Base-by-base conservation (phyloP, 2,329 filamentous ascomycete species). In the Macrophomina tecta region DNA sequence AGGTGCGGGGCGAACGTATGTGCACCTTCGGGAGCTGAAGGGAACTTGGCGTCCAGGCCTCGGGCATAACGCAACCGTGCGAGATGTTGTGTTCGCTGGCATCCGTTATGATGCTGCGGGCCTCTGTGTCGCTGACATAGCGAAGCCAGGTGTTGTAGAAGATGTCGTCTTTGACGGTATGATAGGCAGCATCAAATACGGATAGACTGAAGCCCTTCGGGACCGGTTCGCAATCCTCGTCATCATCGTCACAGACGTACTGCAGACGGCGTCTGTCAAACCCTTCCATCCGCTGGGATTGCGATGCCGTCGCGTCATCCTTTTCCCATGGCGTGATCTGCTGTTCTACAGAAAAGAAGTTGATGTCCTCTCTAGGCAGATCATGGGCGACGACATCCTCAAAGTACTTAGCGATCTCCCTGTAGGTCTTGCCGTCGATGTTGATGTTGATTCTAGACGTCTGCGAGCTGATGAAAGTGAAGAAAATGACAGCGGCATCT, bases 371-470 rank as follows among this genome's bases (percentile, higher is more conserved):
- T 30, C 51, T 52, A 16, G 46, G 23, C 16, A 49, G 18, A n/a
- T 66, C 55, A 28, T 61, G 36, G 5, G 38, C 28, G 36, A 60
- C 5, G n/a, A 51, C 56, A 11, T 42, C 42, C 6, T 40, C 34
- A 12, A 66, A 66, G 36, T 56, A 55, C 52, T 67, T 62, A 48
- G 65, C 58, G 16, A 63, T 46, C 4, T 30, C 46, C 48, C 18
- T 63, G 46, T 62, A 67, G 5, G 28, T 38, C 12, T 18, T 49
- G 32, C 48, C 30, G 16, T 88, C 87, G 40, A 91, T 82, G 73
- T 91, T 91, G 77, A 91, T 83, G 51, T 88, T 88, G 70, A 91
- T 90, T 67, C 88, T 85, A 67, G 89, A 88, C 64, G 87, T 86
- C 8, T 82, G 81, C 2, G 84, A 81, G 71, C 86, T 86, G 75